phyloP scores from a whole-genome alignment of 306 rosid species.

The Dalbergia cultrata region DNA sequence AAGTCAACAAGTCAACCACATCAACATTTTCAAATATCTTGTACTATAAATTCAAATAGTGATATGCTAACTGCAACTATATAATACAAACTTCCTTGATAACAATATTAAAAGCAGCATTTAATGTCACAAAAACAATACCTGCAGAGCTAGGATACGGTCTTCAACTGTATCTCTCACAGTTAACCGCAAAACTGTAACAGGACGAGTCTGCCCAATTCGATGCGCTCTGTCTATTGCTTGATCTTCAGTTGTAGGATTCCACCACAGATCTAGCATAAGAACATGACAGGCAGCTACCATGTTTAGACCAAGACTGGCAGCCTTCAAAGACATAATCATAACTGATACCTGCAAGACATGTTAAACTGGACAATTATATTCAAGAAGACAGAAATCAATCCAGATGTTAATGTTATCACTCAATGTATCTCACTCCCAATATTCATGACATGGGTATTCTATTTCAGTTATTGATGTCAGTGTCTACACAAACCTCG shows the following conservation, averaged over 20 bases:
- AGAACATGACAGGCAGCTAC: constrained; percentile 96
- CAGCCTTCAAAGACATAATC: constrained; percentile 99
- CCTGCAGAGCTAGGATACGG: constrained; percentile 98
- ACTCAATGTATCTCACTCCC: constrained; percentile 4
- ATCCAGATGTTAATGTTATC: background rate
- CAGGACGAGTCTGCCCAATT: constrained; percentile 99
- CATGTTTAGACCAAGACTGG: constrained; percentile 99
- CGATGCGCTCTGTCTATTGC: constrained; percentile 99
- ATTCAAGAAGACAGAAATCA: constrained; percentile 3
- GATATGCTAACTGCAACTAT: constrained; percentile 27
- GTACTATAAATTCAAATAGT: background rate
- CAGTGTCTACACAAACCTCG: constrained; percentile 76
- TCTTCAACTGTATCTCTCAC: constrained; percentile 96
- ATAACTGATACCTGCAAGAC: constrained; percentile 57
- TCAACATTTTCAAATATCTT: constrained; percentile 13
- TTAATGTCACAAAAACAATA: constrained; percentile 29
- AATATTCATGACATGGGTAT: constrained; percentile 10
- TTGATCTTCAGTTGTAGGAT: constrained; percentile 99
- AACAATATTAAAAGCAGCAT: background rate
- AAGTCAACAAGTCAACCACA: constrained; percentile 15
- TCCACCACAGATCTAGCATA: constrained; percentile 98
- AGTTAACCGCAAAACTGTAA: constrained; percentile 90
- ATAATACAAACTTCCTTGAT: background rate
- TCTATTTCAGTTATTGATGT: constrained; percentile 18
- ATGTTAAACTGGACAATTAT: background rate